These are phyloP conservation scores for Arctostaphylos glauca DNA, from an alignment of 148 eudicot species.

Conservation along the genomic window DNA sequence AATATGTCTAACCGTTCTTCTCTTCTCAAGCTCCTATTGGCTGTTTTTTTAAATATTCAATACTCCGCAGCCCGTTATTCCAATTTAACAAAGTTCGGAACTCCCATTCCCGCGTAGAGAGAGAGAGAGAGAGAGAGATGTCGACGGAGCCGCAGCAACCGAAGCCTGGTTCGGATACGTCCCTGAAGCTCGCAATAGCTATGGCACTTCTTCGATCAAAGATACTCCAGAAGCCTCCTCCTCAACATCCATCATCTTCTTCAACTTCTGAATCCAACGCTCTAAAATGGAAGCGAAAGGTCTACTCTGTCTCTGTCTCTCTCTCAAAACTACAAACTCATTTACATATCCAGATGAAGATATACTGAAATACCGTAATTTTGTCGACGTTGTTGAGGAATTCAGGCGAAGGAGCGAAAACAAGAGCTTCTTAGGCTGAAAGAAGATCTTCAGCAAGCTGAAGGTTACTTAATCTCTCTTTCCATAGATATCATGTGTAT, in stretches of 20 bases:
- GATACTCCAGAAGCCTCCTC: slow-evolving; percentile 34
- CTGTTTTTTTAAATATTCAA: too few relatives aligned
- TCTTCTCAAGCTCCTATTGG: too few relatives aligned
- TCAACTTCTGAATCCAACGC: slow-evolving; percentile 28
- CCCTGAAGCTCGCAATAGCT: slow-evolving; percentile 61
- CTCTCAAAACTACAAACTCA: not conserved
- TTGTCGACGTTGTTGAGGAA: not conserved
- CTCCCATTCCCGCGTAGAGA: slow-evolving; percentile 8
- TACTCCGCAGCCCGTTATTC: too few relatives aligned
- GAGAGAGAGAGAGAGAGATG: slow-evolving; percentile 41
- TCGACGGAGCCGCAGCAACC: slow-evolving; percentile 35
- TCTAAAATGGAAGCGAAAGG: slow-evolving; percentile 84
- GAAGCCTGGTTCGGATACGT: slow-evolving; percentile 20
- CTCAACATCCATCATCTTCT: slow-evolving; percentile 18
- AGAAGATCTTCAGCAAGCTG: slow-evolving; percentile 62
- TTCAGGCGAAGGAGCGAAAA: slow-evolving; percentile 82
- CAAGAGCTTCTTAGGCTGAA: slow-evolving; percentile 62
- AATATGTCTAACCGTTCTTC: not conserved
- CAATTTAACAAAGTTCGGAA: not conserved
- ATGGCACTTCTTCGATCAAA: slow-evolving; percentile 68
- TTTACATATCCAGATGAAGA: not conserved
- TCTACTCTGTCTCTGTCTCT: slow-evolving; percentile 18
- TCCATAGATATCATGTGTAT: not conserved
- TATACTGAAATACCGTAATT: not conserved
- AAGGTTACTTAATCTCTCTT: slow-evolving; percentile 39